Evolutionary conservation across 116 monocot genomes (phyloP), one percentile per base, ranked within the genome.

Genomic region (Zostera marina): DNA sequence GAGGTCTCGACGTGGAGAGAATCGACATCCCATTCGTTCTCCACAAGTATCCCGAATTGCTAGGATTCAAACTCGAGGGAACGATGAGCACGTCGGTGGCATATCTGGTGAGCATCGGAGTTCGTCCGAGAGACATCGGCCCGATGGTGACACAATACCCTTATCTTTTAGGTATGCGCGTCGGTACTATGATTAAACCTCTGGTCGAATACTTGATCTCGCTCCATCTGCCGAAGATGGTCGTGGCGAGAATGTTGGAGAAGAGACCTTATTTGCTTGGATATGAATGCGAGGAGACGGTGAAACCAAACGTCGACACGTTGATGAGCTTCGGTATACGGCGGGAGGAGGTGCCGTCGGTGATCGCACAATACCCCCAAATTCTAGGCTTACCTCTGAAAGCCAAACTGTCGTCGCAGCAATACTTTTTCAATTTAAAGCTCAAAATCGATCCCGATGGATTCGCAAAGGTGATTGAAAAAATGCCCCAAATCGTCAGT

Each of bases 21-120:
- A 47, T 22, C 15, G 77, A 72, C 25, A 51, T 77, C 3, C 77
- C 77, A 5, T 72, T 54, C 32, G 77, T 77, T 8, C 44, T 77
- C 11, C 60, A 68, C 44, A 63, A 44, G 64, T 77, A 72, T 58
- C 77, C 77, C 0, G 72, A 77, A 55, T 46, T 77, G 1, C 53
- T 77, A 10, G 77, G 77, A 4, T 77, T 77, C 56, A 77, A 77
- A 55, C 60, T 77, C 1, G 77, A 77, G 22, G 77, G 77, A 17
- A 77, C 77, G 2, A 77, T 77, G 77, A 77, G 77, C 61, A 77
- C 77, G 10, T 72, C 77, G 0, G 77, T 77, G 0, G 77, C 68
- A 0, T 77, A 72, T 44, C 64, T 77, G 5, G 68, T 72, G 38
- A 63, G 63, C 26, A 64, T 77, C n/a, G 72, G 77, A 0, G 72